A percentile compares a stretch with the other conserved stretches of the same genome.
These are phyloP conservation scores for Stylonectria norvegica DNA, from an alignment of 2,329 filamentous ascomycete genomes.

Conservation along the genomic window DNA sequence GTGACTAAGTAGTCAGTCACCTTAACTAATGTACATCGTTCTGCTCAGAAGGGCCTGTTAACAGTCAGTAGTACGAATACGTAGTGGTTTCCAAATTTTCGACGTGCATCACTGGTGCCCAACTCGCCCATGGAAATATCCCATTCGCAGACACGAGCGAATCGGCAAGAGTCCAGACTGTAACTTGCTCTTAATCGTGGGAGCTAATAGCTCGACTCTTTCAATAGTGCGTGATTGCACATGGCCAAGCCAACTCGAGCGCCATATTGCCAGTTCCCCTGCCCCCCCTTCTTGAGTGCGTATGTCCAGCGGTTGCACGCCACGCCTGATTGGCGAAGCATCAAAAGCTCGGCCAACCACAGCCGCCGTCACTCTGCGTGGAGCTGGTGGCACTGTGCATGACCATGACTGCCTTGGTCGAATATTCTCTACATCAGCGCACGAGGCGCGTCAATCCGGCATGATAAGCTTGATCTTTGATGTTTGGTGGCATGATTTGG, in stretches of 20 bases:
- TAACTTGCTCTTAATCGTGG: slow-evolving; percentile 11
- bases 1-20: too few species aligned
- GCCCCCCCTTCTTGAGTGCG: too few species aligned
- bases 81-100: too few species aligned
- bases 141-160: too few species aligned
- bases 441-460: not conserved
- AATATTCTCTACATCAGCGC: slow-evolving; percentile 1
- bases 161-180: too few species aligned
- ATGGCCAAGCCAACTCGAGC: too few species aligned
- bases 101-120: too few species aligned
- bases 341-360: slow-evolving; percentile 3
- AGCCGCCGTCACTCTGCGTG: slow-evolving; percentile 1
- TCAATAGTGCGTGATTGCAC: slow-evolving; percentile 21
- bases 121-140: too few species aligned
- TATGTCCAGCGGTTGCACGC: slow-evolving; percentile 7
- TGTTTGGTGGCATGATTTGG: not conserved
- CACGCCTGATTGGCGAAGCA: slow-evolving; percentile 6
- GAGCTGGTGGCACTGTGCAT: not conserved
- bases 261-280: too few species aligned
- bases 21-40: too few species aligned
- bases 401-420: slow-evolving; percentile 1
- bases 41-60: too few species aligned
- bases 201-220: slow-evolving; percentile 18
- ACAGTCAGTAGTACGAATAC: too few species aligned
- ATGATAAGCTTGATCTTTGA: not conserved